Conservation (phyloP, 768 basidiomycete genomes). For the Russula griseocarnosa region DNA sequence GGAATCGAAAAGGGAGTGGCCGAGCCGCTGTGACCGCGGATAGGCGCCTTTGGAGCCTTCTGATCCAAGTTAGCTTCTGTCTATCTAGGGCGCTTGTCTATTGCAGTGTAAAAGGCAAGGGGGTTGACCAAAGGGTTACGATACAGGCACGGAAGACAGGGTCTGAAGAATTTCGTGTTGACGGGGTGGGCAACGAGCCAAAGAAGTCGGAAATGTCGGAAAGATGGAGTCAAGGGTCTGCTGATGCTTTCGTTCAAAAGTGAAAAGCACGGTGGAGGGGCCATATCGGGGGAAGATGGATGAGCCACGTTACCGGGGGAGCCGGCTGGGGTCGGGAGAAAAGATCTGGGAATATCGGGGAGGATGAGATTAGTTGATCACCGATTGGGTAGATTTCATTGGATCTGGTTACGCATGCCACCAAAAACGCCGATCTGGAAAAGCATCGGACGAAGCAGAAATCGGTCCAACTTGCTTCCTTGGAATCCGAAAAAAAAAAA, state of each 20-base stretch:
- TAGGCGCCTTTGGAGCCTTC: slow-evolving; percentile 23
- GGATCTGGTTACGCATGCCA: slow-evolving; percentile 28
- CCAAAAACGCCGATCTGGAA: slow-evolving; percentile 30
- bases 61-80: slow-evolving; percentile 23
- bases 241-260: neutral
- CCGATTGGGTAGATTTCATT: slow-evolving; percentile 29
- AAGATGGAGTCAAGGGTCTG: neutral
- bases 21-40: slow-evolving; percentile 9
- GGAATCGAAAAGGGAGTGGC: neutral
- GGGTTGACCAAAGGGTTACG: slow-evolving; percentile 3
- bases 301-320: slow-evolving; percentile 24
- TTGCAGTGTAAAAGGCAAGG: slow-evolving; percentile 18
- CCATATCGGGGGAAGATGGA: neutral
- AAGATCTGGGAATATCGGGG: slow-evolving; percentile 29
- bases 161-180: neutral
- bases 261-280: neutral
- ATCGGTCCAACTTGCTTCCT: neutral
- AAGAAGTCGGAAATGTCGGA: neutral
- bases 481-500: neutral
- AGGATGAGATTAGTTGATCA: slow-evolving; percentile 28
- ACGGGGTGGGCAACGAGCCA: slow-evolving; percentile 8
- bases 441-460: slow-evolving; percentile 22
- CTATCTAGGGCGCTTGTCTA: slow-evolving; percentile 19
- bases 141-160: slow-evolving; percentile 16
- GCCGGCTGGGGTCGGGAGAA: slow-evolving; percentile 19